These are phyloP conservation scores for Fusarium multiceps DNA, from an alignment of 2,329 filamentous ascomycete species.

Conservation along the genomic window DNA sequence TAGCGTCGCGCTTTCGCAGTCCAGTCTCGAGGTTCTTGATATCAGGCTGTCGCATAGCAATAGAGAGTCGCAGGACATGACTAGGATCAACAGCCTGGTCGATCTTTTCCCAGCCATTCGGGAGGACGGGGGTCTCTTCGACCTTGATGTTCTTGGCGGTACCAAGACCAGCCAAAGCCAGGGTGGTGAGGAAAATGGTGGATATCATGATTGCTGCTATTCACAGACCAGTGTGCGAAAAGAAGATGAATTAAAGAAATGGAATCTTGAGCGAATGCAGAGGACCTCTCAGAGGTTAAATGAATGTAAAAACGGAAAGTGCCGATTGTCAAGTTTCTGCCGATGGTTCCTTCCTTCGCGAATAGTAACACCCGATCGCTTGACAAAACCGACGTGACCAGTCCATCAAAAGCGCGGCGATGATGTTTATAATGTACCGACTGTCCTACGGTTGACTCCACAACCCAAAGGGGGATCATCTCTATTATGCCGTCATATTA, in stretches of 20 bases:
- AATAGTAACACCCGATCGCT: background rate
- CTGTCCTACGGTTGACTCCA: constrained; percentile 23
- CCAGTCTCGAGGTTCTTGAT: constrained; percentile 44
- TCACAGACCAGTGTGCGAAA: background rate
- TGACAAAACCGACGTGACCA: background rate
- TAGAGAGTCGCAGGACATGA: constrained; percentile 46
- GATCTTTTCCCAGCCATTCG: constrained; percentile 48
- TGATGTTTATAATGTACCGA: constrained; percentile 12
- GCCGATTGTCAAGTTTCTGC: background rate
- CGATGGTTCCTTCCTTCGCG: background rate
- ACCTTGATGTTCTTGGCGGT: constrained; percentile 39
- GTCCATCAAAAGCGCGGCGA: background rate
- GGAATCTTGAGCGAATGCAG: background rate
- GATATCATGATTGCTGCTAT: constrained; percentile 30
- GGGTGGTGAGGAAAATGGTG: constrained; percentile 13
- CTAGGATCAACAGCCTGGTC: constrained; percentile 37
- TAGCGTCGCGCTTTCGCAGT: constrained; percentile 37
- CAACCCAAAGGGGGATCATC: constrained; percentile 35
- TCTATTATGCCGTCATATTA: constrained; percentile 36
- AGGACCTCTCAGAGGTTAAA: background rate
- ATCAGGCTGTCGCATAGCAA: constrained; percentile 50
- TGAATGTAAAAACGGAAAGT: background rate
- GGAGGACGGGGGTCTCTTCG: constrained; percentile 45
- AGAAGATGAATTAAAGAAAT: background rate
- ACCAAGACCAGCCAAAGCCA: constrained; percentile 44